Base-by-base conservation (phyloP, 2,329 filamentous ascomycete species). In the Aspergillus novoparasiticus region DNA sequence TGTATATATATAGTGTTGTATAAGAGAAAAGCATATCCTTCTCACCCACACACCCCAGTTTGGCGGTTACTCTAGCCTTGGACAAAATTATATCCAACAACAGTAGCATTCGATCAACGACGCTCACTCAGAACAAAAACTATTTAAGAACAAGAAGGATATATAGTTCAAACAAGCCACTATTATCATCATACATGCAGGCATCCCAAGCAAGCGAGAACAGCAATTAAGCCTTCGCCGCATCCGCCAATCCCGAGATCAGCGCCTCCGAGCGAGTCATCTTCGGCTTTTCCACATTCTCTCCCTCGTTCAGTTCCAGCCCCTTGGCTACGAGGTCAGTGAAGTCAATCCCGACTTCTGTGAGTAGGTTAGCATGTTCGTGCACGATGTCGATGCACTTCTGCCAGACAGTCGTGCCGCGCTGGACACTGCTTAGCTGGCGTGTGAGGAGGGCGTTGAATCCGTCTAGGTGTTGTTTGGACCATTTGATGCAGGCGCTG, bases 401-500 rank as follows among this genome's bases (percentile, higher is more conserved):
- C 59, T 86, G 86, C 92, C 93, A 97, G 1, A 92, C 85, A 51
- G 87, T 84, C 16, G 90, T 90, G n/a, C 86, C 89, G 57, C 84
- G 85, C 64, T 96, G 90, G 2, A 95, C 91, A 74, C 91, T 93
- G 79, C 93, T 96, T 65, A 99, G 82, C 79, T 98, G 95, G 63
- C 94, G 85, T 41, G 86, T 87, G 43, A 99, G 83, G 57, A 95
- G 88, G 53, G 84, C 85, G 72, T 97, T 98, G 82, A 98, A 98
- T 2, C 89, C 89, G 71, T 97, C 94, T 1, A 98, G 88, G 75
- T 96, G 89, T 71, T 95, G 90, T 78, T 97, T 98, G n/a, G 93
- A 94, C 95, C 95, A 99, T 75, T 94, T 96, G 71, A 99, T 94
- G 71, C 93, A 96, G 0, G 94, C 93, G 72, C 93, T 96, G 86